Percentiles rank a stretch among this genome's conserved stretches.
Evolutionary conservation across 78 protist species (phyloP).

Genomic region (Corallochytrium limacisporum): DNA sequence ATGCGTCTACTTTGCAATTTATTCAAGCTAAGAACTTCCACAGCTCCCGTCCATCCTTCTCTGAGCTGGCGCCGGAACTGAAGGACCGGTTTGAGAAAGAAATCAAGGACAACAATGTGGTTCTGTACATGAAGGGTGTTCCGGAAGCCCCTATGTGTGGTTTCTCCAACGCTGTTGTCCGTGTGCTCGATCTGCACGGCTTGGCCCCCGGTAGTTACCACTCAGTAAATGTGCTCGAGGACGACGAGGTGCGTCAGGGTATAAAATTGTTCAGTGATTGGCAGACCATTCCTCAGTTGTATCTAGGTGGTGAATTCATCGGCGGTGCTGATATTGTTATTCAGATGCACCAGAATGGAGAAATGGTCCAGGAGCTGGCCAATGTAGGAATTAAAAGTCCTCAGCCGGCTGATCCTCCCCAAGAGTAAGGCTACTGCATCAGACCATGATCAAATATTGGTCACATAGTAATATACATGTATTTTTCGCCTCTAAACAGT

Average conservation of each 20-base stretch:
- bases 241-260: slow-evolving; percentile 45
- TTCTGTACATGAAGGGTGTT: slow-evolving; percentile 80
- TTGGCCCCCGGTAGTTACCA: not conserved
- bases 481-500: too few relatives aligned
- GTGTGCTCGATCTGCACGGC: slow-evolving; percentile 47
- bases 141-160: slow-evolving; percentile 79
- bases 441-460: too few relatives aligned
- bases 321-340: slow-evolving; percentile 81
- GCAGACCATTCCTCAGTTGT: slow-evolving; percentile 94
- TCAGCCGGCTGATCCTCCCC: too few relatives aligned
- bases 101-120: slow-evolving; percentile 24
- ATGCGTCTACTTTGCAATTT: too few relatives aligned
- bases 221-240: slow-evolving; percentile 35
- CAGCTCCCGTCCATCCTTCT: too few relatives aligned
- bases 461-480: too few relatives aligned
- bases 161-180: slow-evolving; percentile 48
- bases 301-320: slow-evolving; percentile 72
- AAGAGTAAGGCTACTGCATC: too few relatives aligned
- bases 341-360: slow-evolving; percentile 47
- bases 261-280: slow-evolving; percentile 64
- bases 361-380: slow-evolving; percentile 22
- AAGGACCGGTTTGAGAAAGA: not conserved
- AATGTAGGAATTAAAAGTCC: too few relatives aligned
- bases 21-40: too few relatives aligned
- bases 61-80: too few relatives aligned